Evolutionary conservation across 2,329 filamentous ascomycete species (phyloP).

Genomic region (Ascochyta clinopodiicola): DNA sequence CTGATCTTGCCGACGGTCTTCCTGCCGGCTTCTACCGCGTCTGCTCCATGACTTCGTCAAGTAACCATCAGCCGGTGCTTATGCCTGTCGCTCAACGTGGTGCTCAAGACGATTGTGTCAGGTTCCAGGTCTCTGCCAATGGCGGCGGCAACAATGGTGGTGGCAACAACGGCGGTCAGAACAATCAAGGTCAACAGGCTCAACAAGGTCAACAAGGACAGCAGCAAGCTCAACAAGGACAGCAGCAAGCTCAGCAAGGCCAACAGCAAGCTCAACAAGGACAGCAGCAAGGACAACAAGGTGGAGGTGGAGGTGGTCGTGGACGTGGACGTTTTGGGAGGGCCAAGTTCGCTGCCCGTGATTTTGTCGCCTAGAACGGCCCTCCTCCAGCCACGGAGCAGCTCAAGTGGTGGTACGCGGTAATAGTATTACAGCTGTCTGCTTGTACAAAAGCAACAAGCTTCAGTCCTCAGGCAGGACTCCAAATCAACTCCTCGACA

Average conservation of each 20-base stretch:
- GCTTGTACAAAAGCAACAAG: conserved; percentile 31
- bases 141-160: conserved; percentile 12
- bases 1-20: conserved; percentile 56
- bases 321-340: conserved; percentile 34
- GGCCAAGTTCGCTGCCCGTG: conserved; percentile 40
- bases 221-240: conserved; percentile 22
- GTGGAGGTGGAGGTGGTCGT: conserved; percentile 15
- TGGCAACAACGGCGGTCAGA: conserved; percentile 10
- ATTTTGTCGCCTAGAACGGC: conserved; percentile 39
- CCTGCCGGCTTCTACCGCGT: conserved; percentile 58
- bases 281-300: conserved; percentile 19
- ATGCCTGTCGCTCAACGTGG: conserved; percentile 65
- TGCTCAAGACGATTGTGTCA: conserved; percentile 61
- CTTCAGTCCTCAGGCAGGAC: conserved; percentile 34
- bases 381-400: background rate
- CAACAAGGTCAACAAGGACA: conserved; percentile 10
- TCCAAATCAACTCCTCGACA: conserved; percentile 32
- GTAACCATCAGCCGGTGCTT: conserved; percentile 63
- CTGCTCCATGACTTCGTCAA: conserved; percentile 59
- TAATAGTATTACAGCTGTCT: conserved; percentile 39
- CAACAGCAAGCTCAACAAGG: conserved; percentile 11
- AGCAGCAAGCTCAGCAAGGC: conserved; percentile 10
- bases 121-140: conserved; percentile 52
- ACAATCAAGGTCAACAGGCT: background rate
- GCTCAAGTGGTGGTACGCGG: conserved; percentile 21